Conservation (phyloP, 2,329 filamentous ascomycete species). For the Aspergillus luchuensis region DNA sequence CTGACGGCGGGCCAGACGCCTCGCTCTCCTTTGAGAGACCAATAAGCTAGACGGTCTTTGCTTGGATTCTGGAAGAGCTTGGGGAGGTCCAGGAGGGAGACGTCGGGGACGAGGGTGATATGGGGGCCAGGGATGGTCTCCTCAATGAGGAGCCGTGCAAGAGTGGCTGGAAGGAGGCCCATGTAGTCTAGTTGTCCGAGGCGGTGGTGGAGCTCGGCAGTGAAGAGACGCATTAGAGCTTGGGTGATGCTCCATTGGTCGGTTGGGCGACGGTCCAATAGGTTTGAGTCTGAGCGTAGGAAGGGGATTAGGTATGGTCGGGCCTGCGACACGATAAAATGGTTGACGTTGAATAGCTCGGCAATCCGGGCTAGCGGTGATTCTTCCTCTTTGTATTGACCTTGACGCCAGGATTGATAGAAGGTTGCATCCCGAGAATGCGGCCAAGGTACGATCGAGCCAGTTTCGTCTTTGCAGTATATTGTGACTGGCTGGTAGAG, state of each 20-base stretch:
- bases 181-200: conserved; percentile 79
- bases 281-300: conserved; percentile 76
- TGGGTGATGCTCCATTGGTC: conserved; percentile 61
- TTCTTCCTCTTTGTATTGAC: conserved; percentile 66
- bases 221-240: conserved; percentile 64
- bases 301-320: conserved; percentile 88
- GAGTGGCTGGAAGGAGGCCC: conserved; percentile 67
- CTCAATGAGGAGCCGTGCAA: conserved; percentile 77
- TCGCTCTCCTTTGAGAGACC: conserved; percentile 80
- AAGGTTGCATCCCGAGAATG: conserved; percentile 63
- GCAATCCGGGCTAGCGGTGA: conserved; percentile 71
- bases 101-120: conserved; percentile 79
- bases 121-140: conserved; percentile 77
- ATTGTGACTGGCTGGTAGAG: conserved; percentile 69
- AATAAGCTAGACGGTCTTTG: conserved; percentile 73
- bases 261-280: conserved; percentile 63
- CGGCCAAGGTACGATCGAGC: conserved; percentile 73
- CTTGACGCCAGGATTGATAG: conserved; percentile 64
- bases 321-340: conserved; percentile 92
- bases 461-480: conserved; percentile 75
- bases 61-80: conserved; percentile 82
- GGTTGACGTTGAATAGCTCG: conserved; percentile 88
- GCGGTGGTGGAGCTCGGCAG: conserved; percentile 76
- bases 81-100: conserved; percentile 72
- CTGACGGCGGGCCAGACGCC: conserved; percentile 90